Conservation (phyloP, 306 rosid species). For the Glycine latifolia region DNA sequence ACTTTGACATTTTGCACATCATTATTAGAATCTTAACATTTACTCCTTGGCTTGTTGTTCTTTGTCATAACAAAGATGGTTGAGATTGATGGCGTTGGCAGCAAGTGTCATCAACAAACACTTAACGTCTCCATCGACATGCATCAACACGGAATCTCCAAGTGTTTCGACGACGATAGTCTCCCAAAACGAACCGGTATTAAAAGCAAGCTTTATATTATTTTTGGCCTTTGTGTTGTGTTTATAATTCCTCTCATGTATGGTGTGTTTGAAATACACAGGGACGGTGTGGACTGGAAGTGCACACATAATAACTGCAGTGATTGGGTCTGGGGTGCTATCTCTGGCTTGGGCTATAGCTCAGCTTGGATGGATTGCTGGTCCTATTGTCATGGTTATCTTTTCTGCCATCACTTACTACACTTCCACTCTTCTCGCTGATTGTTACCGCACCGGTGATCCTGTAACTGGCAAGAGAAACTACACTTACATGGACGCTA, state of each 20-base stretch:
- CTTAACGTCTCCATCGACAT: too few relatives aligned
- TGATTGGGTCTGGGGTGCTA: slow-evolving; percentile 86
- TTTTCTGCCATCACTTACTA: slow-evolving; percentile 84
- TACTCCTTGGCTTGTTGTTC: slow-evolving; percentile 14
- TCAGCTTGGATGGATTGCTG: slow-evolving; percentile 94
- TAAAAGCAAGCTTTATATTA: neutral
- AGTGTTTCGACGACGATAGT: slow-evolving; percentile 81
- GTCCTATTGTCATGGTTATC: slow-evolving; percentile 75
- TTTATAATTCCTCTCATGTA: neutral
- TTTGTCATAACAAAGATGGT: slow-evolving; percentile 55
- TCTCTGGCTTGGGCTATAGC: slow-evolving; percentile 89
- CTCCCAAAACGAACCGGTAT: slow-evolving; percentile 83
- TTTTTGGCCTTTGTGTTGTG: neutral
- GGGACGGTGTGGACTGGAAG: slow-evolving; percentile 85
- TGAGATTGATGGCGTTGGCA: slow-evolving; percentile 46
- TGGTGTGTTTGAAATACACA: slow-evolving; percentile 15
- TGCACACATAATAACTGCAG: slow-evolving; percentile 89
- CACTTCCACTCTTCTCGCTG: slow-evolving; percentile 75
- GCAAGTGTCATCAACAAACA: slow-evolving; percentile 50
- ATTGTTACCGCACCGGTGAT: slow-evolving; percentile 80
- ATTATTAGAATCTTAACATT: neutral
- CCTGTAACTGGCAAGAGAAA: slow-evolving; percentile 79
- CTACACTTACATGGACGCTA: slow-evolving; percentile 85
- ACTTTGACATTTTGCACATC: neutral
- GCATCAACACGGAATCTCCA: slow-evolving; percentile 49